These are phyloP conservation scores for Escovopsis sp. DNA, from an alignment of 2,329 filamentous ascomycete species.

Conservation along the genomic window DNA sequence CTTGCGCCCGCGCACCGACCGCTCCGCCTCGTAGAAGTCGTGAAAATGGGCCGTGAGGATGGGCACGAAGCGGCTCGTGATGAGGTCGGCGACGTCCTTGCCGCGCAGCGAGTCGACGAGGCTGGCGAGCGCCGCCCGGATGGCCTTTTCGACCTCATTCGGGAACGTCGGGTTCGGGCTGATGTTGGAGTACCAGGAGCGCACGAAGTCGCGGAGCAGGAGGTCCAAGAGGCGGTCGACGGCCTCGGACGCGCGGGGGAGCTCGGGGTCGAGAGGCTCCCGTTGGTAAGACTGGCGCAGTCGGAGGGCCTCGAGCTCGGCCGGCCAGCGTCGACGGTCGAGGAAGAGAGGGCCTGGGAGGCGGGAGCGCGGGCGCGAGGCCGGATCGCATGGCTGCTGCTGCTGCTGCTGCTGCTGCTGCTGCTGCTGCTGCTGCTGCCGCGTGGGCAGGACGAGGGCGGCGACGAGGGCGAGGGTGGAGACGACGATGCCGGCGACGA, in stretches of 20 bases:
- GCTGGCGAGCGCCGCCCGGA: constrained; percentile 56
- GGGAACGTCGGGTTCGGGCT: constrained; percentile 66
- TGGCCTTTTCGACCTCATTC: constrained; percentile 70
- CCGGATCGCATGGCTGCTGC: constrained; percentile 23
- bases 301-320: constrained; percentile 52
- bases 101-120: constrained; percentile 57
- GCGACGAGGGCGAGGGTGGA: constrained; percentile 39
- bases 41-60: constrained; percentile 77
- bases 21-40: constrained; percentile 83
- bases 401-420: too few relatives aligned
- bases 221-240: constrained; percentile 66
- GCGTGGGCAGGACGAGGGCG: constrained; percentile 38
- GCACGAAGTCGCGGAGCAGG: constrained; percentile 70
- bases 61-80: constrained; percentile 71
- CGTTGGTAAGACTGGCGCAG: constrained; percentile 51
- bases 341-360: constrained; percentile 42
- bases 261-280: constrained; percentile 57
- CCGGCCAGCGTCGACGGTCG: constrained; percentile 47
- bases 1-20: constrained; percentile 70
- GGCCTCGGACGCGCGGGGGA: constrained; percentile 61
- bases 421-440: too few relatives aligned
- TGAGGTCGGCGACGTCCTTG: constrained; percentile 70
- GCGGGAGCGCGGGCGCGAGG: constrained; percentile 26
- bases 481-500: constrained; percentile 51
- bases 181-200: constrained; percentile 77